Evolutionary conservation across 2,329 filamentous ascomycete genomes (phyloP).

Genomic region (Xylaria sp.): DNA sequence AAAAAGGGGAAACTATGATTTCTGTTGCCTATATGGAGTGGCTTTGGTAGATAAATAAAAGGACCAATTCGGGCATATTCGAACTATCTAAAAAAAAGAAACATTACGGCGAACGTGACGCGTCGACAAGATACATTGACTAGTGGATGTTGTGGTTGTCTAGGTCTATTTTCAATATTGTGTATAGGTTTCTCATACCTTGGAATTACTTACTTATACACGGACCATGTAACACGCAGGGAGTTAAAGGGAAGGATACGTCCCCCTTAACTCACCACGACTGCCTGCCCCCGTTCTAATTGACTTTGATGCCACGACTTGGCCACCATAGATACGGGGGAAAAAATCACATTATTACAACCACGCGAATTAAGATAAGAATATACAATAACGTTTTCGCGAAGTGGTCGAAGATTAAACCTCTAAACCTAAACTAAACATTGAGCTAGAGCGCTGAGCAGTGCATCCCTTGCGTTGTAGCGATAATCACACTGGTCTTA

Average conservation of each 20-base stretch:
- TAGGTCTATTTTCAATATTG: too few species aligned
- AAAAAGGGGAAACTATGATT: neutral
- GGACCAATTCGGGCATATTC: neutral
- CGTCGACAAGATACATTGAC: neutral
- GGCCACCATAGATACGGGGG: neutral
- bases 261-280: too few species aligned
- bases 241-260: too few species aligned
- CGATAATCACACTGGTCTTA: too few species aligned
- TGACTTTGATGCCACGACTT: neutral
- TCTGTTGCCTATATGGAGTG: too few species aligned
- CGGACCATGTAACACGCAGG: too few species aligned
- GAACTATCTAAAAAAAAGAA: neutral
- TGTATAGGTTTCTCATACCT: neutral
- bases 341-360: neutral
- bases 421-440: neutral
- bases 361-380: neutral
- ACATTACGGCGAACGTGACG: neutral
- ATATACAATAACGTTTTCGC: slow-evolving; percentile 2
- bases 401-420: neutral
- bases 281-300: too few species aligned
- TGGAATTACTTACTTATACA: neutral
- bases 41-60: neutral
- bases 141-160: too few species aligned
- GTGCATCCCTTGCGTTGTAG: neutral
- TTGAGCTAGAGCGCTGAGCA: neutral